Conservation (phyloP, 2,329 filamentous ascomycete species). For the Metarhizium anisopliae region DNA sequence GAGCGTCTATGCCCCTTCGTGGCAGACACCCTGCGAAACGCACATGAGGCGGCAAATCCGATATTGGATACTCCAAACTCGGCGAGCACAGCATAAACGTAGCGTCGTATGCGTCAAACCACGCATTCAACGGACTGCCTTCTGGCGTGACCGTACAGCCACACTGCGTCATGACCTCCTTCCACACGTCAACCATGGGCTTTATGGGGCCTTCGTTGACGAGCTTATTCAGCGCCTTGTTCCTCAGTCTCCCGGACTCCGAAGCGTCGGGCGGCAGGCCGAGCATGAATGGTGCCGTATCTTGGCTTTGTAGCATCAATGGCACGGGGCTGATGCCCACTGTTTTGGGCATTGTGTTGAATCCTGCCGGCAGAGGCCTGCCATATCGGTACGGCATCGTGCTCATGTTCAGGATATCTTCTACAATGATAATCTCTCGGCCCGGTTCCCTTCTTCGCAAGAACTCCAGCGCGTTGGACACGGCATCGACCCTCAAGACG, state of each 20-base stretch:
- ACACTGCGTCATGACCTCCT: neutral
- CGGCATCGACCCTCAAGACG: neutral
- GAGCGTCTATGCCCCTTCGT: neutral
- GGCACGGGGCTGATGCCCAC: constrained; percentile 25
- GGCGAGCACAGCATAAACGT: constrained; percentile 6
- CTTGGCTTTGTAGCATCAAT: constrained; percentile 19
- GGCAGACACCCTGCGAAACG: constrained; percentile 6
- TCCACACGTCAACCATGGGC: constrained; percentile 6
- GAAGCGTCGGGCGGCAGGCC: constrained; percentile 20
- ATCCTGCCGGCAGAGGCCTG: constrained; percentile 15
- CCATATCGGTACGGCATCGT: constrained; percentile 19
- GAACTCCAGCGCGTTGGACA: constrained; percentile 10
- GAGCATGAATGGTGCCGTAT: constrained; percentile 20
- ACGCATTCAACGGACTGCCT: constrained; percentile 1
- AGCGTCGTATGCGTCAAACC: constrained; percentile 5
- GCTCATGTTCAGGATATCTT: constrained; percentile 21
- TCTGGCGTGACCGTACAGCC: constrained; percentile 4
- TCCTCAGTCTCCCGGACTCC: constrained; percentile 18
- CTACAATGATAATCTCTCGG: constrained; percentile 23
- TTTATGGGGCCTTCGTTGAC: constrained; percentile 8
- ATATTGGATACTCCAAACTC: constrained; percentile 5
- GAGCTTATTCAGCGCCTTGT: constrained; percentile 11
- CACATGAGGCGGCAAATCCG: constrained; percentile 2
- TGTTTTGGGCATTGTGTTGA: constrained; percentile 12
- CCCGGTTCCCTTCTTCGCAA: constrained; percentile 15